Conservation (phyloP, 2,329 filamentous ascomycete genomes). For the Colletotrichum sp. region DNA sequence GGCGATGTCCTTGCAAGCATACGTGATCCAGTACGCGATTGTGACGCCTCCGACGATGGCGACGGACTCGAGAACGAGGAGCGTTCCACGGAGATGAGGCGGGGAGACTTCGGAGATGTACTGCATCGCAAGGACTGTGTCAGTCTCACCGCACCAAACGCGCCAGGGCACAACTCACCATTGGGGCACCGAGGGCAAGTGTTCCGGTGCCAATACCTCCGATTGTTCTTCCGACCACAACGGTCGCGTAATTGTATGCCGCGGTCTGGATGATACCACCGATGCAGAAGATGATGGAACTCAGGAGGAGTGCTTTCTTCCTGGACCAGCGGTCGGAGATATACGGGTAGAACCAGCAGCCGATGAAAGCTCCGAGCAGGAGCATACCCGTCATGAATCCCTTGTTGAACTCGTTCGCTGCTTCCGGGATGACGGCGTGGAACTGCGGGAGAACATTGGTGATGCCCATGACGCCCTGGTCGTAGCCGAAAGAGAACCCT, state of each 20-base stretch:
- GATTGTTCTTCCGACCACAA: constrained; percentile 32
- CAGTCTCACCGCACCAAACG: accelerated
- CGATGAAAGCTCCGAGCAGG: constrained; percentile 42
- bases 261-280: constrained; percentile 45
- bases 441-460: constrained; percentile 52
- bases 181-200: constrained; percentile 22
- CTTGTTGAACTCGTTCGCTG: constrained; percentile 21
- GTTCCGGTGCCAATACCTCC: constrained; percentile 35
- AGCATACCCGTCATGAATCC: constrained; percentile 47
- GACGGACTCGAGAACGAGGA: constrained; percentile 55
- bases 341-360: constrained; percentile 36
- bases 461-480: constrained; percentile 41
- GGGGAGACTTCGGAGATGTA: constrained; percentile 39
- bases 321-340: constrained; percentile 46
- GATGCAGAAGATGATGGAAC: constrained; percentile 42
- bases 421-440: constrained; percentile 39
- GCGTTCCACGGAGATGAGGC: constrained; percentile 41
- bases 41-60: constrained; percentile 58
- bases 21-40: constrained; percentile 59
- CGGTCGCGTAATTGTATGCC: constrained; percentile 26
- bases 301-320: constrained; percentile 45
- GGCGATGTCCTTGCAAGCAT: constrained; percentile 49
- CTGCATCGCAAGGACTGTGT: constrained; percentile 24
- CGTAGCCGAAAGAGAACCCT: constrained; percentile 35
- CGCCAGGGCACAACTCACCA: constrained; percentile 3